Percentiles rank a stretch among this genome's conserved stretches.
Evolutionary conservation across 345 rosid species (phyloP).

Genomic region (Psidium guajava): DNA sequence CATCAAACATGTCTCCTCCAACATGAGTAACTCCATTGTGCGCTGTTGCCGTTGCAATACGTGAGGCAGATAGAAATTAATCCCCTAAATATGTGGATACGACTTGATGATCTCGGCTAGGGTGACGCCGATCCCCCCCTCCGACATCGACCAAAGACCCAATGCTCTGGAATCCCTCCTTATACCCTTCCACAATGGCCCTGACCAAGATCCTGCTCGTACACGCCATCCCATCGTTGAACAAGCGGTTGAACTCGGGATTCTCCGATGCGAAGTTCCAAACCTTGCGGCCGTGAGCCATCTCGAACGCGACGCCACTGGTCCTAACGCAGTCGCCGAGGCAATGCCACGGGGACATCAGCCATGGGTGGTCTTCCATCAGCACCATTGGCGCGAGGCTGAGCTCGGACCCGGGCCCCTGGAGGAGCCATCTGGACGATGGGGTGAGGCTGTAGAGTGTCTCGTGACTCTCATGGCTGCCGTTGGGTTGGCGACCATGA

Average conservation of each 20-base stretch:
- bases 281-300: constrained; percentile 3
- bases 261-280: constrained; percentile 3
- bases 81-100: constrained; percentile 1
- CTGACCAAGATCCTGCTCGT: not conserved
- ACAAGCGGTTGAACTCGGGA: not conserved
- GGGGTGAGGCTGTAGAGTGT: constrained; percentile 14
- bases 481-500: not conserved
- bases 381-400: constrained; percentile 19
- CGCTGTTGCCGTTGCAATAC: constrained; percentile 9
- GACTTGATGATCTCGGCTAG: constrained; percentile 5
- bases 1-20: constrained; percentile 14
- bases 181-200: not conserved
- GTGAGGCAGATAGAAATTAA: constrained; percentile 16
- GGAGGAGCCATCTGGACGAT: constrained; percentile 22
- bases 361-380: constrained; percentile 11
- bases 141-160: constrained; percentile 13
- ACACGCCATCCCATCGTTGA: constrained; percentile 8
- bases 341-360: constrained; percentile 12
- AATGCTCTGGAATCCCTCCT: constrained; percentile 2
- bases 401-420: not conserved
- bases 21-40: constrained; percentile 4
- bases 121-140: constrained; percentile 8
- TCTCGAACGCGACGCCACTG: not conserved
- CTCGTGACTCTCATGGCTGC: constrained; percentile 7
- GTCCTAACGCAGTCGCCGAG: constrained; percentile 6